Evolutionary conservation across 2,329 filamentous ascomycete species (phyloP).

Genomic region (Calonectria hawksworthii): DNA sequence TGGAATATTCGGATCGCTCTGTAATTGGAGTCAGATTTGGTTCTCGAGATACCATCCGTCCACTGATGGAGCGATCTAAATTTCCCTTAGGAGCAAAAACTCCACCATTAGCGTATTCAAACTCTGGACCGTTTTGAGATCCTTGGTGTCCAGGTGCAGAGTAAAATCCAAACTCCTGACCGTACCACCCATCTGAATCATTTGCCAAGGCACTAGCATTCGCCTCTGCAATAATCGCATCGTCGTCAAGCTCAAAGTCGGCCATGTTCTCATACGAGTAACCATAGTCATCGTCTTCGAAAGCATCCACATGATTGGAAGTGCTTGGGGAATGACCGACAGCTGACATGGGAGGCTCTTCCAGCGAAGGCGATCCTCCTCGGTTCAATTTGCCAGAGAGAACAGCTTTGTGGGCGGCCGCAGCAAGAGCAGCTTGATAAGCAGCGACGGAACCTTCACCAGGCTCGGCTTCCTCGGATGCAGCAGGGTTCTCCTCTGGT

Average conservation of each 20-base stretch:
- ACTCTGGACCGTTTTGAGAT: slow-evolving; percentile 59
- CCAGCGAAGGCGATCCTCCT: slow-evolving; percentile 60
- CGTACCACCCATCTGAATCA: slow-evolving; percentile 94
- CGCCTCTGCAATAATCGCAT: slow-evolving; percentile 92
- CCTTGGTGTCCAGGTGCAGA: slow-evolving; percentile 69
- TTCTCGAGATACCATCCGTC: slow-evolving; percentile 81
- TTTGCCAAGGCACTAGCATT: slow-evolving; percentile 94
- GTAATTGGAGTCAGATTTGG: slow-evolving; percentile 97
- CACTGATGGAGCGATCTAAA: slow-evolving; percentile 79
- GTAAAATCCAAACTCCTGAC: slow-evolving; percentile 97
- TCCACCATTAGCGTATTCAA: slow-evolving; percentile 82
- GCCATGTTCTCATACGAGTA: slow-evolving; percentile 73
- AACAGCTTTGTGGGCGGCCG: slow-evolving; percentile 83
- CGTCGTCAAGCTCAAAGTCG: slow-evolving; percentile 82
- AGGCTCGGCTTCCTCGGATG: slow-evolving; percentile 23
- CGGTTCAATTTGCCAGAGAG: slow-evolving; percentile 82
- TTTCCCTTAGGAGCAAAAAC: slow-evolving; percentile 85
- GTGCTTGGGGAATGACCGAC: slow-evolving; percentile 30
- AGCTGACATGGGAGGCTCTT: slow-evolving; percentile 34
- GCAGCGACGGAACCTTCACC: slow-evolving; percentile 61
- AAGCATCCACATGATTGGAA: slow-evolving; percentile 23
- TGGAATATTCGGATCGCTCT: slow-evolving; percentile 95
- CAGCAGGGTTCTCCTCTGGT: slow-evolving; percentile 24
- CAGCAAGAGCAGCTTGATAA: slow-evolving; percentile 88
- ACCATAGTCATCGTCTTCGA: slow-evolving; percentile 63